Percentiles rank a stretch among this genome's conserved stretches.
Evolutionary conservation across 768 basidiomycete species (phyloP).

Genomic region (Suillus lakei): DNA sequence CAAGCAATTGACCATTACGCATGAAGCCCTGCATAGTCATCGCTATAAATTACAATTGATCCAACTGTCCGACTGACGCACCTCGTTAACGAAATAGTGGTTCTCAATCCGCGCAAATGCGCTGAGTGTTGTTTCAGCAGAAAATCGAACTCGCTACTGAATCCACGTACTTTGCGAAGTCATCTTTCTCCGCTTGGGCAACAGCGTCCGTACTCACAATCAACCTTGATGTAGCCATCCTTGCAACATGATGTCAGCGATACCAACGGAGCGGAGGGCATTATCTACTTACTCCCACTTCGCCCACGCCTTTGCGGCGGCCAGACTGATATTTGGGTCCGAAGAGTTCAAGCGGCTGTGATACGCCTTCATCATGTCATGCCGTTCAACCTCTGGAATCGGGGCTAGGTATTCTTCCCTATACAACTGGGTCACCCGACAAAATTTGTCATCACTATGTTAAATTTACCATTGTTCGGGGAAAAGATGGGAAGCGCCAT

Average conservation of each 20-base stretch:
- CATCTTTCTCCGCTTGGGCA: slow-evolving; percentile 69
- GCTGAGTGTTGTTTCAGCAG: slow-evolving; percentile 41
- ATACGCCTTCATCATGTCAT: slow-evolving; percentile 84
- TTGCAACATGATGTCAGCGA: slow-evolving; percentile 31
- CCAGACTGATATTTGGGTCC: slow-evolving; percentile 66
- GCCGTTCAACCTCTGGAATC: slow-evolving; percentile 81
- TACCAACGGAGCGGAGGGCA: not conserved
- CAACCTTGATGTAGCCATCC: slow-evolving; percentile 84
- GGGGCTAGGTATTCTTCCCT: slow-evolving; percentile 86
- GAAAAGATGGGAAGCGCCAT: slow-evolving; percentile 81
- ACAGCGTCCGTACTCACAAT: slow-evolving; percentile 71
- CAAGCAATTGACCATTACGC: slow-evolving; percentile 86
- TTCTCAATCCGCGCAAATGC: slow-evolving; percentile 91
- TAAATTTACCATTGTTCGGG: slow-evolving; percentile 80
- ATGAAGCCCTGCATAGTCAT: slow-evolving; percentile 68
- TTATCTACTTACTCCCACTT: slow-evolving; percentile 80
- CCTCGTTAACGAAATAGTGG: slow-evolving; percentile 87
- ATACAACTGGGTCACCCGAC: slow-evolving; percentile 5
- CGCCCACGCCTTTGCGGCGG: slow-evolving; percentile 84
- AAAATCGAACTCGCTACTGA: slow-evolving; percentile 11
- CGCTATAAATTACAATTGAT: not conserved
- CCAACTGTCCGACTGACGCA: slow-evolving; percentile 31
- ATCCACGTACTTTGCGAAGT: slow-evolving; percentile 70
- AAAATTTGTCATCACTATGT: not conserved
- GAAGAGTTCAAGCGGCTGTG: slow-evolving; percentile 75